Evolutionary conservation across 345 rosid species (phyloP), one percentile per base, ranked within the genome.

Genomic region (Eucalyptus cloeziana): DNA sequence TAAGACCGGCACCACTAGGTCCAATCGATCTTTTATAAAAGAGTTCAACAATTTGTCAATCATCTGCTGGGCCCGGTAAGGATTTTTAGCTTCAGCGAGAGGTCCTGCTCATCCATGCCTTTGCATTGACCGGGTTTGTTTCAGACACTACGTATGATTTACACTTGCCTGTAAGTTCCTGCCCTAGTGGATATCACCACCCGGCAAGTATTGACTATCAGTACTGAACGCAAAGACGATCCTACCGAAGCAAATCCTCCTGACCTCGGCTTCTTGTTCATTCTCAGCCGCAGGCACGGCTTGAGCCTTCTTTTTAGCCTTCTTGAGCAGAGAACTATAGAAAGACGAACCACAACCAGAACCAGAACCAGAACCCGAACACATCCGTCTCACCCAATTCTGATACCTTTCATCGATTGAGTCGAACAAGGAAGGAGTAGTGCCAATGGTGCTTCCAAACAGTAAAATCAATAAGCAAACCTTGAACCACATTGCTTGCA

Each of bases 101-200:
- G 79, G 79, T 15, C 22, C 22, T 31, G 40, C 79, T 67, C 43
- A 14, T 13, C 37, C 19, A 3, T 3, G 76, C 76, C 19, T 64
- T n/a, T 14, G 37, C 37, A 64, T n/a, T 13, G 37, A n/a, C 37
- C 21, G 3, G 40, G 79, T 31, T 67, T 16, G 40, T 67, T 67
- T 54, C 43, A 3, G 12, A 50, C 14, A 8, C 19, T 50, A 31
- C 22, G 7, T 5, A 22, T 15, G 19, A 30, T 45, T 7, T n/a
- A 31, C 47, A 47, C 40, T 27, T 49, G 91, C 93, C 91, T 89
- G 91, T 91, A 93, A 91, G 88, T 92, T 49, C 94, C 92, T 81
- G 94, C 88, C 40, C 91, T 43, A 27, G 91, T 88, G 54, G 54
- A 86, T 62, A 92, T 91, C 58, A 90, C 90, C 79, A 89, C 94